A percentile compares a stretch with the other conserved stretches of the same genome.
Conservation (phyloP, 2,329 filamentous ascomycete species). For the Sphaceloma murrayae region DNA sequence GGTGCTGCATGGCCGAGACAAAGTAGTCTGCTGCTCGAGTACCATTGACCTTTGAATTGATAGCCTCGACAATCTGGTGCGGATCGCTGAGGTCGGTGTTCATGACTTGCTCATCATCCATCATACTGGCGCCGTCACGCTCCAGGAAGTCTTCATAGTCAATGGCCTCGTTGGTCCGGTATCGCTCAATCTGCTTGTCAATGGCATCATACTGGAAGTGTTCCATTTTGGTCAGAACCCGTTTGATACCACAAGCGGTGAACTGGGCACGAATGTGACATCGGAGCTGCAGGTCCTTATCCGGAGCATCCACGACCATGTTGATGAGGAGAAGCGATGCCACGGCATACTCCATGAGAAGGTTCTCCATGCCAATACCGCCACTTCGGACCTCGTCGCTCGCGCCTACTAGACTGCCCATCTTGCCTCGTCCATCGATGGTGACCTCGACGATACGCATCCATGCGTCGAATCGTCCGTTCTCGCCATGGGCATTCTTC, state of each 20-base stretch:
- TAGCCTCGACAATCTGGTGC: slow-evolving; percentile 85
- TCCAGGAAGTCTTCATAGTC: slow-evolving; percentile 98
- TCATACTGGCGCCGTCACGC: slow-evolving; percentile 78
- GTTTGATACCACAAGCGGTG: slow-evolving; percentile 88
- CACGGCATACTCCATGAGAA: slow-evolving; percentile 97
- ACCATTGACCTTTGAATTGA: slow-evolving; percentile 72
- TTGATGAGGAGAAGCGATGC: slow-evolving; percentile 92
- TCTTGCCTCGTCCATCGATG: slow-evolving; percentile 92
- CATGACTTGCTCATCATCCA: slow-evolving; percentile 77
- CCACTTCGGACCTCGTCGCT: slow-evolving; percentile 93
- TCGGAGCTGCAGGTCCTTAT: slow-evolving; percentile 78
- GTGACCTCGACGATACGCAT: slow-evolving; percentile 98
- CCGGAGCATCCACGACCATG: slow-evolving; percentile 87
- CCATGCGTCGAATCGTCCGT: slow-evolving; percentile 94
- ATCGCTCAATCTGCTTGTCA: slow-evolving; percentile 94
- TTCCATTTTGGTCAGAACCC: slow-evolving; percentile 93
- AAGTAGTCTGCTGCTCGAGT: slow-evolving; percentile 92
- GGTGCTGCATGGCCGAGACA: slow-evolving; percentile 85
- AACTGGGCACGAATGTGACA: slow-evolving; percentile 95
- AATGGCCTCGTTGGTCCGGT: slow-evolving; percentile 87
- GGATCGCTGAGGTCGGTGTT: slow-evolving; percentile 89
- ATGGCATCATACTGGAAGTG: slow-evolving; percentile 96
- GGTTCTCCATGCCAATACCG: slow-evolving; percentile 96
- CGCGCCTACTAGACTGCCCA: slow-evolving; percentile 93
- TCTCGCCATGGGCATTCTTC: slow-evolving; percentile 79